Conservation (phyloP, 2,329 filamentous ascomycete genomes). For the Aspergillus fumigatus region DNA sequence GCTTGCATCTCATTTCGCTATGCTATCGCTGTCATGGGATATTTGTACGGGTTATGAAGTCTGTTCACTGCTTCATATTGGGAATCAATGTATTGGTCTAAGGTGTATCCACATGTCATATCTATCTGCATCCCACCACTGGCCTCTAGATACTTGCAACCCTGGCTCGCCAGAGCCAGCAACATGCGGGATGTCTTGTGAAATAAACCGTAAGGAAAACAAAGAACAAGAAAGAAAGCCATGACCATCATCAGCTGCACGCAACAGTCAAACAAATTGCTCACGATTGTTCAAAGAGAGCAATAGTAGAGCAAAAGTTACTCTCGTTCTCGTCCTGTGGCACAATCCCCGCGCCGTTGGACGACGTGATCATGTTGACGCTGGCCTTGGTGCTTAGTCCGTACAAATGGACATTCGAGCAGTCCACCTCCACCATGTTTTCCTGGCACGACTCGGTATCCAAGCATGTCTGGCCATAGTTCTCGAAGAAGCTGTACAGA, state of each 20-base stretch:
- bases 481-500: slow-evolving; percentile 79
- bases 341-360: slow-evolving; percentile 31
- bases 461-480: slow-evolving; percentile 70
- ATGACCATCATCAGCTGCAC: not conserved
- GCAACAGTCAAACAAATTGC: not conserved
- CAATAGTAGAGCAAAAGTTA: slow-evolving; percentile 43
- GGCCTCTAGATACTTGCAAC: not conserved
- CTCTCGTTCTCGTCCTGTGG: slow-evolving; percentile 37
- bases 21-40: no score
- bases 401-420: slow-evolving; percentile 59
- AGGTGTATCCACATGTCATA: not conserved
- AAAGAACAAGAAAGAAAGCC: not conserved
- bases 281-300: slow-evolving; percentile 36
- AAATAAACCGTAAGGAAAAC: not conserved
- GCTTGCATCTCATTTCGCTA: no score
- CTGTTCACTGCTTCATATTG: not conserved
- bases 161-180: not conserved
- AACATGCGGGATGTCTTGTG: not conserved
- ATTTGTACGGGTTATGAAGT: no score
- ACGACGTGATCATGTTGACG: slow-evolving; percentile 63
- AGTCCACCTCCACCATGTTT: slow-evolving; percentile 71
- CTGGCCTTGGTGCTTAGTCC: slow-evolving; percentile 71
- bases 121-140: not conserved
- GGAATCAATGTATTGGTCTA: not conserved
- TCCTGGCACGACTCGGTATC: slow-evolving; percentile 65